These are phyloP conservation scores for Euphorbia celastroides DNA, from an alignment of 441 rosid genomes.

Conservation along the genomic window DNA sequence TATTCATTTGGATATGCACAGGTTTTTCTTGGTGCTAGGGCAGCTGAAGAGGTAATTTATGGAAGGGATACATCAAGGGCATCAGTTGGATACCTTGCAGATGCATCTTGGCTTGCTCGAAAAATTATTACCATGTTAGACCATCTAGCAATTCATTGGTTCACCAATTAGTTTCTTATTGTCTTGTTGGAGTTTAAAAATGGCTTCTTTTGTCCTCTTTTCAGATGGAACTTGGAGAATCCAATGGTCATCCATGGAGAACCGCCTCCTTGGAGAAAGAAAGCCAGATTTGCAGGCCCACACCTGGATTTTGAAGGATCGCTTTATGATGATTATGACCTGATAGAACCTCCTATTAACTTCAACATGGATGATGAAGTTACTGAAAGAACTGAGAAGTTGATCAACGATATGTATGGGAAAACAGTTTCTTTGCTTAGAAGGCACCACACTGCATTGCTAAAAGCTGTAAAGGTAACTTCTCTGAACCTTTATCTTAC, in stretches of 20 bases:
- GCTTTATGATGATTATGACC: slow-evolving; percentile 67
- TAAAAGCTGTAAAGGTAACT: slow-evolving; percentile 78
- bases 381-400: slow-evolving; percentile 66
- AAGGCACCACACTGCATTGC: slow-evolving; percentile 70
- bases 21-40: slow-evolving; percentile 92
- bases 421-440: slow-evolving; percentile 63
- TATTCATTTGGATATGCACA: neutral
- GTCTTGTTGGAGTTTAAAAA: slow-evolving; percentile 8
- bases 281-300: slow-evolving; percentile 71
- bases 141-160: slow-evolving; percentile 7
- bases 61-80: slow-evolving; percentile 85
- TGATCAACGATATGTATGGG: slow-evolving; percentile 49
- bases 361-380: slow-evolving; percentile 83
- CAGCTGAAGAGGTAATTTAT: slow-evolving; percentile 90
- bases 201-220: slow-evolving; percentile 13
- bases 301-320: slow-evolving; percentile 92
- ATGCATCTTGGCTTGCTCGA: slow-evolving; percentile 97
- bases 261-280: slow-evolving; percentile 87
- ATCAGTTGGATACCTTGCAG: slow-evolving; percentile 77
- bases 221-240: slow-evolving; percentile 91
- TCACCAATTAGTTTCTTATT: slow-evolving; percentile 15
- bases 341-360: slow-evolving; percentile 75
- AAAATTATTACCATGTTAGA: slow-evolving; percentile 77
- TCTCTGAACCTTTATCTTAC: neutral
- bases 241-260: slow-evolving; percentile 94